Conservation (phyloP, 2,329 filamentous ascomycete species). For the Mariannaea sp. region DNA sequence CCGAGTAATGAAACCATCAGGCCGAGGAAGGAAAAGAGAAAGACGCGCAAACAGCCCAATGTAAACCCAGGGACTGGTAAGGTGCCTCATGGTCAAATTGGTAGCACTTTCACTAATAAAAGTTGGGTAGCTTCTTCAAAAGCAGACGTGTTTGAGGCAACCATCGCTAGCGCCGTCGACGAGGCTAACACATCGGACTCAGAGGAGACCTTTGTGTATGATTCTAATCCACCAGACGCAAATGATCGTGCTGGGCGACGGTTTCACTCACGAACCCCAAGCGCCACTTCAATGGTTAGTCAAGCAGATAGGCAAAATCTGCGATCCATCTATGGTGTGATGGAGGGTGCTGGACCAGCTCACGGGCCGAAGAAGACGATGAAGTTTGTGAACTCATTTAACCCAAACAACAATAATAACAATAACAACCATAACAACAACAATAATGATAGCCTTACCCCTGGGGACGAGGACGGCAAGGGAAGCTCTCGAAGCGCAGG, state of each 20-base stretch:
- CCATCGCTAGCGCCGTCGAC: constrained; percentile 93
- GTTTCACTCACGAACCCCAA: constrained; percentile 93
- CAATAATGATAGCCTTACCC: constrained; percentile 52
- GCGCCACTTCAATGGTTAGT: constrained; percentile 82
- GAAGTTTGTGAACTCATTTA: constrained; percentile 90
- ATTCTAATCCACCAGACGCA: constrained; percentile 85
- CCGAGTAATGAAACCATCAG: constrained; percentile 95
- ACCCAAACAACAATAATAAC: constrained; percentile 54
- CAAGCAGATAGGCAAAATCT: constrained; percentile 65
- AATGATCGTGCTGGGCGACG: constrained; percentile 66
- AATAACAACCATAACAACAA: constrained; percentile 60
- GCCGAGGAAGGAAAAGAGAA: constrained; percentile 88
- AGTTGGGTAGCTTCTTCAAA: constrained; percentile 59
- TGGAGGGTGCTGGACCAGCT: constrained; percentile 60
- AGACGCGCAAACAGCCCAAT: constrained; percentile 72
- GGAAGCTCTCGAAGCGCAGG: constrained; percentile 63
- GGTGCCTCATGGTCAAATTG: constrained; percentile 27
- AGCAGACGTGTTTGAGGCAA: constrained; percentile 97
- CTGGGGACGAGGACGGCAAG: constrained; percentile 70
- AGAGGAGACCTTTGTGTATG: constrained; percentile 98
- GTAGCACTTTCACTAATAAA: constrained; percentile 17
- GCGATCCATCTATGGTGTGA: constrained; percentile 68
- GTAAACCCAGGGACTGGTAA: constrained; percentile 74
- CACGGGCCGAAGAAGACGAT: constrained; percentile 77
- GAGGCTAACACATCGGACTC: constrained; percentile 96